phyloP scores from a whole-genome alignment of 1,284 basidiomycete genomes.

The Cutaneotrichosporon daszewskae region DNA sequence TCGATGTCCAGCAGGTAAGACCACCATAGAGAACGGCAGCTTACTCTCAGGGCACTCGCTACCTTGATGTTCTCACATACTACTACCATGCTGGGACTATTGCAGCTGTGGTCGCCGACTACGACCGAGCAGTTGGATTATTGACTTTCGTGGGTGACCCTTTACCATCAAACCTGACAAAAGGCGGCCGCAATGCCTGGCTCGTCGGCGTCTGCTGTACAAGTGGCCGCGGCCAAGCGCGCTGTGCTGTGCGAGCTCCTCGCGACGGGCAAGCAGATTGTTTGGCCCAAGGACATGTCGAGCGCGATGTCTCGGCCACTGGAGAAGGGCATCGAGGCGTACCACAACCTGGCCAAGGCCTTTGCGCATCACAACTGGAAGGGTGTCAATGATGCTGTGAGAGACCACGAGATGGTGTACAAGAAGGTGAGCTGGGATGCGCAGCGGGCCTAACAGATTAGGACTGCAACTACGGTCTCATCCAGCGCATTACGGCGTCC shows the following conservation, averaged over 20 bases:
- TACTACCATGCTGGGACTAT: conserved; percentile 41
- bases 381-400: conserved; percentile 11
- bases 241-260: conserved; percentile 40
- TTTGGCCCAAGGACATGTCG: conserved; percentile 31
- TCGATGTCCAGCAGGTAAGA: conserved; percentile 26
- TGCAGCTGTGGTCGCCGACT: conserved; percentile 23
- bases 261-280: conserved; percentile 24
- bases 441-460: too few species aligned
- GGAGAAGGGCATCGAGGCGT: conserved; percentile 27
- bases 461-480: conserved; percentile 37
- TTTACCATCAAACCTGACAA: not conserved
- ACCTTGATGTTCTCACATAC: conserved; percentile 39
- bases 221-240: conserved; percentile 36
- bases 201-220: conserved; percentile 32
- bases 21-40: rapidly evolving
- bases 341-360: conserved; percentile 33
- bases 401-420: conserved; percentile 1
- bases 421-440: conserved; percentile 1
- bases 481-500: conserved; percentile 27
- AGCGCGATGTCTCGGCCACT: conserved; percentile 20
- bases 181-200: conserved; percentile 36
- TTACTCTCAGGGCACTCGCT: conserved; percentile 14
- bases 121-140: conserved; percentile 23
- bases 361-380: conserved; percentile 30
- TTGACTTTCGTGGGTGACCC: conserved; percentile 29